Conservation (phyloP, 306 rosid genomes). For the Gastrolobium villosum region DNA sequence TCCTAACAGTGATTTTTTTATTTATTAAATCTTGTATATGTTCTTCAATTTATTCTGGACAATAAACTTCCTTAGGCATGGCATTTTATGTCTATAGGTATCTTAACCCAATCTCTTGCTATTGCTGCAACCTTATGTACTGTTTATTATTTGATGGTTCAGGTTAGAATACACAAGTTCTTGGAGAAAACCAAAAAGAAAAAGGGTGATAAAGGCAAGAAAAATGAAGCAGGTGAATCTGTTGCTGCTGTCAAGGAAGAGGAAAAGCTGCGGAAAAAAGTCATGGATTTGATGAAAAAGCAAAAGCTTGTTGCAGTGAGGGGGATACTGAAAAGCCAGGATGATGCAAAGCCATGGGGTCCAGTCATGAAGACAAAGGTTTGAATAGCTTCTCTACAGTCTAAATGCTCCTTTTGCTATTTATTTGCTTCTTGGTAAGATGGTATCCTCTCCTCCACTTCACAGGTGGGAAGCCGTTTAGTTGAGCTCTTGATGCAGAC, state of each 20-base stretch:
- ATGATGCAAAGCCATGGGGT: conserved; percentile 78
- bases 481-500: conserved; percentile 84
- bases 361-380: conserved; percentile 78
- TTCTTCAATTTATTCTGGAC: conserved; percentile 35
- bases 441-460: conserved; percentile 9
- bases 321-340: conserved; percentile 62
- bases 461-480: conserved; percentile 92
- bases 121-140: conserved; percentile 39
- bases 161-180: conserved; percentile 87
- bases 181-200: conserved; percentile 72
- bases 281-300: conserved; percentile 79
- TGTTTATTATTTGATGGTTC: conserved; percentile 51
- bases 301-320: conserved; percentile 71
- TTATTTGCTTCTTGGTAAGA: conserved; percentile 41
- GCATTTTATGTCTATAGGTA: conserved; percentile 19
- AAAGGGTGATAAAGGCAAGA: conserved; percentile 57
- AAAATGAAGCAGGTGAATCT: conserved; percentile 53
- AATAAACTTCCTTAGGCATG: conserved; percentile 21
- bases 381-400: conserved; percentile 45
- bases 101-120: conserved; percentile 23
- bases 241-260: conserved; percentile 55
- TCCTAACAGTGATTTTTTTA: neutral
- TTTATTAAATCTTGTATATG: conserved; percentile 25
- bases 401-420: conserved; percentile 31
- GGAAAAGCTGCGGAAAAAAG: conserved; percentile 78